Conservation (phyloP, 2,329 filamentous ascomycete species). For the Uncinocarpus reesii region DNA sequence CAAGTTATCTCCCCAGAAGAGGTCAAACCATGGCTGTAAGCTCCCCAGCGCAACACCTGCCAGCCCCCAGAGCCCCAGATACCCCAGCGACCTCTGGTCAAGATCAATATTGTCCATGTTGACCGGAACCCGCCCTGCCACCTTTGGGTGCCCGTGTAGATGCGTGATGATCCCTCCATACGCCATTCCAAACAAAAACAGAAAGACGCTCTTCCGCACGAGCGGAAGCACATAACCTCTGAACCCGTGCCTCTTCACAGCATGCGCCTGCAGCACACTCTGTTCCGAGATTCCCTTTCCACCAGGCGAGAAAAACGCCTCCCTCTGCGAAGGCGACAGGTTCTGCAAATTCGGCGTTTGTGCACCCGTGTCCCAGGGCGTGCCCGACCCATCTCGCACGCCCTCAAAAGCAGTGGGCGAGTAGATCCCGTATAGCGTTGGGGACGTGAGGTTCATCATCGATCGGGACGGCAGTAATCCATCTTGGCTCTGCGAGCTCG, state of each 20-base stretch:
- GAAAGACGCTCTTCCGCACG: conserved; percentile 48
- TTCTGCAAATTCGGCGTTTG: conserved; percentile 50
- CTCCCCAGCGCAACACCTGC: conserved; percentile 68
- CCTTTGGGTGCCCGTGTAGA: conserved; percentile 56
- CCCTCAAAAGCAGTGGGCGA: conserved; percentile 51
- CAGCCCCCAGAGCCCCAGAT: conserved; percentile 71
- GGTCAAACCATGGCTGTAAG: conserved; percentile 74
- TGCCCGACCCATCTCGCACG: conserved; percentile 27
- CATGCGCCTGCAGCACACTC: conserved; percentile 11
- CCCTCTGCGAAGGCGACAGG: not conserved
- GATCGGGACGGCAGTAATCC: conserved; percentile 50
- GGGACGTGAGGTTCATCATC: conserved; percentile 74
- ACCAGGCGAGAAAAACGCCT: not conserved
- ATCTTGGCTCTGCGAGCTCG: conserved; percentile 21
- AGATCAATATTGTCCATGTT: conserved; percentile 48
- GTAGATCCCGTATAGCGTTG: conserved; percentile 88
- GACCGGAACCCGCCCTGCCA: conserved; percentile 45
- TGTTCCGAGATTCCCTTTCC: conserved; percentile 2
- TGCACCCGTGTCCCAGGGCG: conserved; percentile 69
- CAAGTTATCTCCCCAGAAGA: conserved; percentile 54
- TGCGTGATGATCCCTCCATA: conserved; percentile 76
- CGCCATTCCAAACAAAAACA: conserved; percentile 69
- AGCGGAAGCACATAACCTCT: conserved; percentile 45
- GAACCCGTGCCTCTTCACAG: conserved; percentile 31
- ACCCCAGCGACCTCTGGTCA: conserved; percentile 46